Percentiles rank a stretch among this genome's conserved stretches.
These are phyloP conservation scores for Abrus precatorius DNA, from an alignment of 306 rosid genomes.

Conservation along the genomic window DNA sequence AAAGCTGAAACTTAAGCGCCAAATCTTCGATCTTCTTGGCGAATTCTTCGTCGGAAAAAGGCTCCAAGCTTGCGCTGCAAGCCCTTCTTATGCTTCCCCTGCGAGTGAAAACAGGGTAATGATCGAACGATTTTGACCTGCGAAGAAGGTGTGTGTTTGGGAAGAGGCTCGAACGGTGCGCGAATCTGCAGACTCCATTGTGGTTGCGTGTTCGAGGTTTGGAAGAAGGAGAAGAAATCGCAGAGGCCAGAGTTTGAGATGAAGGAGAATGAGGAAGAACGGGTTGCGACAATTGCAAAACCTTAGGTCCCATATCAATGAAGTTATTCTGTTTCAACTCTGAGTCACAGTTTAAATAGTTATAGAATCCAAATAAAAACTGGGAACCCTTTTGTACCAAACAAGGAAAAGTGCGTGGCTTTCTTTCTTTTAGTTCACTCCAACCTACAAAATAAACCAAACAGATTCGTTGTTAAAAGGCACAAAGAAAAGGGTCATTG, in stretches of 20 bases:
- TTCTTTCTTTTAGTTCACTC: constrained; percentile 41
- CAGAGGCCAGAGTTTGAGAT: constrained; percentile 69
- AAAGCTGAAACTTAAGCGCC: constrained; percentile 68
- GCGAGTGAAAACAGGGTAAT: constrained; percentile 26
- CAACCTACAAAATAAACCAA: constrained; percentile 41
- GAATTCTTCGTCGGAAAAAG: constrained; percentile 86
- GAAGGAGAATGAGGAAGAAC: constrained; percentile 68
- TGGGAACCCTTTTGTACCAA: neutral
- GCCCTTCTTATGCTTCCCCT: constrained; percentile 51
- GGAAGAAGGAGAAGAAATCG: constrained; percentile 62
- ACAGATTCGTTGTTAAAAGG: constrained; percentile 18
- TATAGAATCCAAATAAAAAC: no score
- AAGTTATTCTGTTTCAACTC: neutral
- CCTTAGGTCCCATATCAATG: constrained; percentile 63
- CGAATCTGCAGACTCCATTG: constrained; percentile 44
- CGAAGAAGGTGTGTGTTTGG: constrained; percentile 49
- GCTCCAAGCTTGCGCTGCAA: constrained; percentile 70
- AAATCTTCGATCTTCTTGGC: constrained; percentile 77
- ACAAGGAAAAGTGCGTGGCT: neutral
- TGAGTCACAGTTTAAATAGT: neutral
- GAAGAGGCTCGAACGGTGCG: constrained; percentile 56
- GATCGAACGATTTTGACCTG: constrained; percentile 59
- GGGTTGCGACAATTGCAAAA: constrained; percentile 73
- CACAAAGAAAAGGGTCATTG: neutral
- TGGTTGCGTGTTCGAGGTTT: constrained; percentile 49